A percentile compares a stretch with the other conserved stretches of the same genome.
Conservation (phyloP, 2,329 filamentous ascomycete species). For the Diaporthe helianthi region DNA sequence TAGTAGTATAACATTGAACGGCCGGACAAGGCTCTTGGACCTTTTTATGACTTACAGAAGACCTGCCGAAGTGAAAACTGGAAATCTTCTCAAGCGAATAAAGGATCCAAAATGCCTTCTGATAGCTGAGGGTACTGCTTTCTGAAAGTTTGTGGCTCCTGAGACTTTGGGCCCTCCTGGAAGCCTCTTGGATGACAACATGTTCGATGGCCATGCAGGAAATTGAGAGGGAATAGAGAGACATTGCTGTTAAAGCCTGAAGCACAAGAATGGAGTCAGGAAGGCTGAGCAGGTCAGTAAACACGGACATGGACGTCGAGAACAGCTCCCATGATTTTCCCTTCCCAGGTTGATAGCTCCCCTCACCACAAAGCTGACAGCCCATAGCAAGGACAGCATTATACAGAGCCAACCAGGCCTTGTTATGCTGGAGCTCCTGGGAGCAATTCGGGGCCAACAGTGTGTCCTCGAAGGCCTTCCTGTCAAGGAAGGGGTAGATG, state of each 20-base stretch:
- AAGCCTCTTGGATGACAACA: constrained; percentile 42
- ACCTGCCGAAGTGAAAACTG: constrained; percentile 43
- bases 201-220: constrained; percentile 44
- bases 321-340: constrained; percentile 50
- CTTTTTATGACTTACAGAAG: constrained; percentile 38
- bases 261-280: constrained; percentile 43
- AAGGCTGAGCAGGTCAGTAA: constrained; percentile 44
- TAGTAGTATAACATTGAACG: too few relatives aligned
- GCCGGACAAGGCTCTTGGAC: not conserved
- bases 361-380: constrained; percentile 45
- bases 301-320: constrained; percentile 44
- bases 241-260: constrained; percentile 44
- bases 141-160: constrained; percentile 37
- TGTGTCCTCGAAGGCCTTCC: constrained; percentile 44
- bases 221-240: constrained; percentile 41
- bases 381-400: constrained; percentile 48
- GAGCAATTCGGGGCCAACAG: constrained; percentile 40
- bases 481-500: constrained; percentile 50
- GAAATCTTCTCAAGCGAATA: constrained; percentile 41
- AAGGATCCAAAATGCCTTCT: constrained; percentile 42
- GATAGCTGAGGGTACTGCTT: constrained; percentile 35
- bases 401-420: constrained; percentile 48
- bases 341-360: constrained; percentile 48
- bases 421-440: constrained; percentile 39
- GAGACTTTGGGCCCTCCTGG: constrained; percentile 43